Base-by-base conservation (phyloP, 257 asterid genomes). In the Mentha longifolia region DNA sequence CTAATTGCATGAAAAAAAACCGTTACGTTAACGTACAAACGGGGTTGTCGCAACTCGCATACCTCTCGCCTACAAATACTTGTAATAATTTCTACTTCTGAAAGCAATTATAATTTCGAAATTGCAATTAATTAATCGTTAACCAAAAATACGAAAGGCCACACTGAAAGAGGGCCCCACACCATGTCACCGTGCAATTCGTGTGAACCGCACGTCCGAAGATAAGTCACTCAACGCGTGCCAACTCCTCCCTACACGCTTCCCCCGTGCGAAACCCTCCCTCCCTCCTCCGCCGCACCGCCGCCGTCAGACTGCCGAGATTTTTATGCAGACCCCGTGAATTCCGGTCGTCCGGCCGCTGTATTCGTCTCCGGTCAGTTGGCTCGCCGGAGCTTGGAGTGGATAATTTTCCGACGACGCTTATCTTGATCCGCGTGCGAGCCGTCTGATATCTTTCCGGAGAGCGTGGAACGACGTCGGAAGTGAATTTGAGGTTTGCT, bases 181-280 rank as follows among this genome's bases (percentile, higher is more conserved):
- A 22, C 13, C 25, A 35, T 61, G 82, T 77, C 92, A 85, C 83
- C 81, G 88, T 79, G 89, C 78, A 46, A 70, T 65, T 66, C 91
- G 85, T 83, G 92, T 84, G 94, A 86, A 71, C 84, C 88, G 79
- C 96, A 88, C 92, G 92, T 70, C 76, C 80, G 68, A 82, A 70
- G 96, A 88, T 88, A 92, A 92, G 92, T 80, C 61, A 72, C 81
- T 65, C 59, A 74, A 83, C 92, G 74, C 90, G 95, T 88, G 95
- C 86, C 91, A 79, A 82, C 79, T 76, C 68, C 79, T 74, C 72
- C 79, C 3, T 71, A 74, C 97, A 85, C 94, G 94, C 89, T 87
- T 80, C 81, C 65, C 89, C 20, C 91, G 95, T 88, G 95, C 74
- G 81, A 85, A 77, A 81, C 85, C 81, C 79, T 51, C 76, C 28